Conservation (phyloP, 2,329 filamentous ascomycete genomes). For the Diaporthe australafricana region DNA sequence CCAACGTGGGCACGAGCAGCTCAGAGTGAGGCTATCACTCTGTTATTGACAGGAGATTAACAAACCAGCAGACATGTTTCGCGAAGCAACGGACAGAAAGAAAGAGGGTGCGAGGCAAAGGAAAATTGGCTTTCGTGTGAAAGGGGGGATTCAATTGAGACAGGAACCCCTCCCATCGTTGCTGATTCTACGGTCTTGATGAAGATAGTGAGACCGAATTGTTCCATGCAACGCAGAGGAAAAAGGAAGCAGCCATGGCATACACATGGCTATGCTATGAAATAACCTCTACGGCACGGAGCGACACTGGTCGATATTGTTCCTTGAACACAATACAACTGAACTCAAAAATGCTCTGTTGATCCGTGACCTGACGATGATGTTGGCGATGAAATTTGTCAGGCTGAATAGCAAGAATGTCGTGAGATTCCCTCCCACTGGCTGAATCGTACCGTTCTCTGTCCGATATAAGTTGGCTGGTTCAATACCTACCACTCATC, state of each 20-base stretch:
- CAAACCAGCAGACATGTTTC: slow-evolving; percentile 11
- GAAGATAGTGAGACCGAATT: slow-evolving; percentile 3
- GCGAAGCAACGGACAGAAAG: neutral
- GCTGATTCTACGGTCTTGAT: slow-evolving; percentile 27
- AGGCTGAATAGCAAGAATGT: too few species aligned
- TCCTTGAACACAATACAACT: slow-evolving; percentile 34
- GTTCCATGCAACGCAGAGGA: neutral
- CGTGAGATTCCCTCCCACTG: neutral
- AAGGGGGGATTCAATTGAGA: neutral
- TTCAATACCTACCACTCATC: too few species aligned
- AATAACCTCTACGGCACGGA: slow-evolving; percentile 2
- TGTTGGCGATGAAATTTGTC: neutral
- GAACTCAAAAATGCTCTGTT: slow-evolving; percentile 15
- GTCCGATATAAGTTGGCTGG: too few species aligned
- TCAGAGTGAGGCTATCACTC: neutral
- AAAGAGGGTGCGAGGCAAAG: slow-evolving; percentile 1
- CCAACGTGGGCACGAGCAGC: slow-evolving; percentile 6
- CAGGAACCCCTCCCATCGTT: slow-evolving; percentile 15
- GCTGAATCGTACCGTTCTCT: neutral
- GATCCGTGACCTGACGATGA: neutral
- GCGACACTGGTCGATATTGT: neutral
- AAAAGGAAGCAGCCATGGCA: neutral
- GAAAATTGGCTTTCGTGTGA: slow-evolving; percentile 23
- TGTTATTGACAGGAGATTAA: neutral
- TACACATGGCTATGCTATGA: neutral